Evolutionary conservation across 345 rosid species (phyloP).

Genomic region (Lumnitzera racemosa): DNA sequence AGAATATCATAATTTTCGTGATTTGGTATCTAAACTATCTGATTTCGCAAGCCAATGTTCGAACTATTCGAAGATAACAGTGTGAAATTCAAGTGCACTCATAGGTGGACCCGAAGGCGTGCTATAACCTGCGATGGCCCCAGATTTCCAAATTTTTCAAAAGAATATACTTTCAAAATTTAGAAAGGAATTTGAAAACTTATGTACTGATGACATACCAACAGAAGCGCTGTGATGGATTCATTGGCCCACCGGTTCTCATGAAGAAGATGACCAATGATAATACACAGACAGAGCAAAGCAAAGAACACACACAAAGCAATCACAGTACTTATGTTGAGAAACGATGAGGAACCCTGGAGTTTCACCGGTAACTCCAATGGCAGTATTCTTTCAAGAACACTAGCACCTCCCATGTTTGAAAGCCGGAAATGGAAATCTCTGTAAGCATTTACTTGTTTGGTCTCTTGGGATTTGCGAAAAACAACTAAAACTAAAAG

Average conservation of each 20-base stretch:
- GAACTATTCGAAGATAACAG: no score
- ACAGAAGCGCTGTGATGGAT: slow-evolving; percentile 54
- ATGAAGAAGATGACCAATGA: slow-evolving; percentile 60
- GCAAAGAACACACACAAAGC: slow-evolving; percentile 50
- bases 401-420: not conserved
- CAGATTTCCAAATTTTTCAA: not conserved
- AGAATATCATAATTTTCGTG: no score
- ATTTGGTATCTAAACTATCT: no score
- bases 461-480: no score
- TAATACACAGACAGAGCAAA: slow-evolving; percentile 55
- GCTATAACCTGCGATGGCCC: no score
- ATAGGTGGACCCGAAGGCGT: no score
- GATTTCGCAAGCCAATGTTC: no score
- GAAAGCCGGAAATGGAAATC: no score
- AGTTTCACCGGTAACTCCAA: slow-evolving; percentile 9
- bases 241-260: slow-evolving; percentile 71
- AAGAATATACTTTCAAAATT: not conserved
- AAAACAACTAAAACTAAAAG: no score
- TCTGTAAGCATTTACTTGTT: no score
- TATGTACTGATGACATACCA: slow-evolving; percentile 21
- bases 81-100: no score
- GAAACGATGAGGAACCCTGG: slow-evolving; percentile 17
- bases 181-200: not conserved
- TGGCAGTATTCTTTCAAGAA: slow-evolving; percentile 19
- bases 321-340: slow-evolving; percentile 29